Evolutionary conservation across 1,139 yeast genomes (phyloP).

Genomic region (Pichia sp.): DNA sequence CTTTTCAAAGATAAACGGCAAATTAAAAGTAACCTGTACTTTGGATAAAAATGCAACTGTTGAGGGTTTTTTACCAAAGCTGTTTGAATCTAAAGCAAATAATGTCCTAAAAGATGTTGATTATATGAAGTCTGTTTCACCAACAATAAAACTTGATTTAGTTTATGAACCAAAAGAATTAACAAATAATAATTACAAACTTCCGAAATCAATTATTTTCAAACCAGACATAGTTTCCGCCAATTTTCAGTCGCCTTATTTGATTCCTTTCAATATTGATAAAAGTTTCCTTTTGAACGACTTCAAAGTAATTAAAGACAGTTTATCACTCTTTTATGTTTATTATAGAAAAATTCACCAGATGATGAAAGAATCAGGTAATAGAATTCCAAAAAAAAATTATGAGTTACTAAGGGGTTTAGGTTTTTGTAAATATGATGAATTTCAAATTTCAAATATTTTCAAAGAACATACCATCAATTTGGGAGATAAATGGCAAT

Average conservation of each 20-base stretch:
- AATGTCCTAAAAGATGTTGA: neutral
- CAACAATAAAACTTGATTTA: slow-evolving; percentile 1
- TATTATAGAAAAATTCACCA: slow-evolving; percentile 7
- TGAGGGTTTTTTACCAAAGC: slow-evolving; percentile 14
- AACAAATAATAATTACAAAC: neutral
- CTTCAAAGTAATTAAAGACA: neutral
- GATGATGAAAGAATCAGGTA: neutral
- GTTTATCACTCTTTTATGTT: slow-evolving; percentile 1
- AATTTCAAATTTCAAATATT: slow-evolving; percentile 1
- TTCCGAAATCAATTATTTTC: slow-evolving; percentile 14
- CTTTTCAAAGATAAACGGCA: slow-evolving; percentile 14
- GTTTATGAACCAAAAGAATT: slow-evolving; percentile 1
- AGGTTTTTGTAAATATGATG: slow-evolving; percentile 2
- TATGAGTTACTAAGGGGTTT: slow-evolving; percentile 4
- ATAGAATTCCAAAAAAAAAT: slow-evolving; percentile 7
- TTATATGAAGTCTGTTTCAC: neutral
- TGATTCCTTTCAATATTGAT: slow-evolving; percentile 22
- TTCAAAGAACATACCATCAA: slow-evolving; percentile 1
- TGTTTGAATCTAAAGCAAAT: neutral
- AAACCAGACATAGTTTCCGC: slow-evolving; percentile 13
- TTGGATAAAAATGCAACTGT: slow-evolving; percentile 8
- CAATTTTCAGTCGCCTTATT: slow-evolving; percentile 13
- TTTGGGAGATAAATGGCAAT: slow-evolving; percentile 1
- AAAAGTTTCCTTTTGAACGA: slow-evolving; percentile 10
- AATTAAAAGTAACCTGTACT: slow-evolving; percentile 2